Percentiles rank a stretch among this genome's conserved stretches.
These are phyloP conservation scores for Pilaira anomala DNA, from an alignment of 192 early-diverging fungal species.

Conservation along the genomic window DNA sequence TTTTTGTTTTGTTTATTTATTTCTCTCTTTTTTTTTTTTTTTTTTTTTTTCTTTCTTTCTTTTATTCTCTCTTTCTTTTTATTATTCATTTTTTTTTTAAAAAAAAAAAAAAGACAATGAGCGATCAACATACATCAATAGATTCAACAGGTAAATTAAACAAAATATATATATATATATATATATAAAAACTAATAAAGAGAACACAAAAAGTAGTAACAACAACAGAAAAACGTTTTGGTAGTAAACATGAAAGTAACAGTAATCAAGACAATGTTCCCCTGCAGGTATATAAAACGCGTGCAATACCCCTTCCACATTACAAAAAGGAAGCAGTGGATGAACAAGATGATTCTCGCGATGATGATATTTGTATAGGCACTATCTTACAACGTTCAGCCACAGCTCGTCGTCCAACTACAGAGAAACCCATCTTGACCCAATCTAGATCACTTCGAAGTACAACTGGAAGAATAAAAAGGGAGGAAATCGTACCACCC, in stretches of 20 bases:
- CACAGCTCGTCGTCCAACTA: not conserved
- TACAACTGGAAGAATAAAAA: not conserved
- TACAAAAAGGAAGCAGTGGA: not conserved
- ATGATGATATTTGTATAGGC: slow-evolving; percentile 20
- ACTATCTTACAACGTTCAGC: slow-evolving; percentile 4
- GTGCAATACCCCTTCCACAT: not conserved
- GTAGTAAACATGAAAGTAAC: slow-evolving; percentile 6
- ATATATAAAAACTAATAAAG: not conserved
- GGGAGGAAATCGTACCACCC: slow-evolving; percentile 6
- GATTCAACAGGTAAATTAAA: too few relatives aligned
- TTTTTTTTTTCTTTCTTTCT: not conserved
- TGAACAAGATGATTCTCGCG: slow-evolving; percentile 1
- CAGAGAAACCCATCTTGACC: not conserved
- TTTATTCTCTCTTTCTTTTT: not conserved
- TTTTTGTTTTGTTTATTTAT: slow-evolving; percentile 1
- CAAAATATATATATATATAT: too few relatives aligned
- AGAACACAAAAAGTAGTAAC: not conserved
- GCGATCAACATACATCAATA: too few relatives aligned
- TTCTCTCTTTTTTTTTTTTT: not conserved
- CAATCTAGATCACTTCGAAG: not conserved
- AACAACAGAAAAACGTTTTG: not conserved
- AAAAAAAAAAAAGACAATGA: not conserved
- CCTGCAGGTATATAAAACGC: too few relatives aligned
- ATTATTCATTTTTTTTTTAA: not conserved
- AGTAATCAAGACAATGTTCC: not conserved